These are phyloP conservation scores for Monilinia polystroma DNA, from an alignment of 2,329 filamentous ascomycete species.

Conservation along the genomic window DNA sequence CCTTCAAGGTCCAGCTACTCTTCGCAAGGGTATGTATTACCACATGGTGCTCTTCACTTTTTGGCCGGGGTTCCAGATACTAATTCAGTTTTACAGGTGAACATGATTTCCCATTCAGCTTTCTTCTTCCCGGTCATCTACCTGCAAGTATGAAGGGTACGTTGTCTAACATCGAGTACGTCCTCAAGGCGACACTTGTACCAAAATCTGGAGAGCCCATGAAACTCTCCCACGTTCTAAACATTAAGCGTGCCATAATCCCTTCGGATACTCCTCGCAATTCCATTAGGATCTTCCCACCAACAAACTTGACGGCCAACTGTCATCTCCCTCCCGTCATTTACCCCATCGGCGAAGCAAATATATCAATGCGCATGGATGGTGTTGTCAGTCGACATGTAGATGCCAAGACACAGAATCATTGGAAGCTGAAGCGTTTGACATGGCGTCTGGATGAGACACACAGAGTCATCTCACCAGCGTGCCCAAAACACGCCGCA, in stretches of 20 bases:
- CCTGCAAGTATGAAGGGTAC: constrained; percentile 77
- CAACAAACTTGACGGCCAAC: constrained; percentile 86
- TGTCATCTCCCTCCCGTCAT: constrained; percentile 81
- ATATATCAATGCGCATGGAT: constrained; percentile 75
- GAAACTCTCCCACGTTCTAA: constrained; percentile 66
- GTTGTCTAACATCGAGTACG: constrained; percentile 74
- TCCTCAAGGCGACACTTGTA: constrained; percentile 66
- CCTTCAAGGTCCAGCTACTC: constrained; percentile 54
- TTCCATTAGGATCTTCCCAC: constrained; percentile 91
- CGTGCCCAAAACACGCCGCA: constrained; percentile 72
- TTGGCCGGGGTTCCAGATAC: background rate
- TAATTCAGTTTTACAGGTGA: constrained; percentile 46
- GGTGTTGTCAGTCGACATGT: constrained; percentile 74
- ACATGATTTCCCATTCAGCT: constrained; percentile 86
- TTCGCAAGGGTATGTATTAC: constrained; percentile 50
- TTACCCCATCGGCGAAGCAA: constrained; percentile 81
- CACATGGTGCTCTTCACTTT: constrained; percentile 23
- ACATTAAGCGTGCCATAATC: constrained; percentile 74
- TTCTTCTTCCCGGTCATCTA: constrained; percentile 80
- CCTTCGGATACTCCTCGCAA: constrained; percentile 77
- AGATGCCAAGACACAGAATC: constrained; percentile 68
- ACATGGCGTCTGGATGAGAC: constrained; percentile 93
- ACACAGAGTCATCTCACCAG: constrained; percentile 73
- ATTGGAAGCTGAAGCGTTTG: constrained; percentile 87
- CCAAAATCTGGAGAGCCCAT: constrained; percentile 60